Base-by-base conservation (phyloP, 2,329 filamentous ascomycete species). In the Colletotrichum shisoi region DNA sequence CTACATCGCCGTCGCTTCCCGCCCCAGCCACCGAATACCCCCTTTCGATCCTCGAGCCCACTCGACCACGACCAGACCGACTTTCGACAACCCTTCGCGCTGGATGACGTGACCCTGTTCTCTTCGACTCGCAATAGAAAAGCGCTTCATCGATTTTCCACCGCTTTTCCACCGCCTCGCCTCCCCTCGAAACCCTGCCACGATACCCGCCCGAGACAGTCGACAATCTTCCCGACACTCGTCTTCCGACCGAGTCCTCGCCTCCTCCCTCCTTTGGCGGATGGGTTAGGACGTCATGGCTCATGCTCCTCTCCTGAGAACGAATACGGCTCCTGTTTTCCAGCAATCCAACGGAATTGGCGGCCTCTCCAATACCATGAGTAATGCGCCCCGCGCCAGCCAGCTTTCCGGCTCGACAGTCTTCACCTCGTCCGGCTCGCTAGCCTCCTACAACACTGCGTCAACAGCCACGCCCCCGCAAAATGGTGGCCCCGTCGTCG, bases 401-500 rank as follows among this genome's bases (percentile, higher is more conserved):
- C 86, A 89, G 79, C 80, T 89, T 69, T 88, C 87, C 63, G 86
- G 86, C 77, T 83, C 86, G 69, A 87, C 86, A 39, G 82, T 82
- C 58, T 84, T 82, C 74, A 80, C 82, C 74, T 81, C 82, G 71
- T 84, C 81, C 42, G 80, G 83, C 52, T 87, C 85, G 15, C 76
- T 87, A 51, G 79, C 77, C 69, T 83, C 84, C 2, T 76, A 87
- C 54, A 75, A 79, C 51, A 84, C 77, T 71, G 74, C 79, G 13
- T 73, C 79, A 34, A 84, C 83, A 39, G 72, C 80, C 27, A 71
- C 72, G n/a, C 69, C 79, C 59, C 70, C 73, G 11, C 80, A 83
- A 53, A 86, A 79, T 67, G 78, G 83, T 67, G 88, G 88, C 52
- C 87, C 87, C 68, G 86, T 94, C 69, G 82, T 92, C 73, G 91